Evolutionary conservation across 192 early-diverging fungal genomes (phyloP), one percentile per base, ranked within the genome.

Genomic region (Paraglomus occultum): DNA sequence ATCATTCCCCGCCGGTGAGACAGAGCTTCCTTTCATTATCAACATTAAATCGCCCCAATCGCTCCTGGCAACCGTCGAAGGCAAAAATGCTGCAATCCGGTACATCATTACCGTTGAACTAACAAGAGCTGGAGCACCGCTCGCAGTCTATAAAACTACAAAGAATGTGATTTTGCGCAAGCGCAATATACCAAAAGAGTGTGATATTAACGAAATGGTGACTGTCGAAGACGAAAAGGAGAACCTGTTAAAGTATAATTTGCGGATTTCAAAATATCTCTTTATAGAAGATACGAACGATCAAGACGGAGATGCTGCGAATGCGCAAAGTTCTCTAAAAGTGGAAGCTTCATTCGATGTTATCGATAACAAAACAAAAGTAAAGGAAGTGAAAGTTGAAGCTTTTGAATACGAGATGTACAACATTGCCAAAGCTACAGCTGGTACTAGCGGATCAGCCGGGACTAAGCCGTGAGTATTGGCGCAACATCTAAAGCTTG

Each of bases 321-420:
- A 64, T 31, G 11, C 20, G 2, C 23, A 18, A 8, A 2, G 17
- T 0, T 12, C 11, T n/a, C 15, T 70, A 10, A 59, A 59, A 59
- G 55, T 70, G 14, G 67, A 70, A 38, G 67, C 67, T 7, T 51
- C 67, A 6, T 70, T 70, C 17, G 67, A 70, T 18, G 57, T 57
- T 0, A 46, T 70, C 38, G 54, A 17, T 2, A 57, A 70, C 46
- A 70, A 70, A 39, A 49, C 67, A 38, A 57, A 46, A 1, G 54
- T 70, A 23, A 70, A 70, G 20, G 67, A 70, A 59, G 67, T 70
- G 2, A 70, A 70, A 59, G 67, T 70, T 23, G 67, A 70, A 49
- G 54, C 67, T 18, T 70, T 70, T 39, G 67, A 70, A 48, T 70
- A 70, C 50, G 67, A 70, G 49, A 70, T 70, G 67, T 70, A 70